These are phyloP conservation scores for Dactylellina leptospora DNA, from an alignment of 2,329 filamentous ascomycete genomes.

Conservation along the genomic window DNA sequence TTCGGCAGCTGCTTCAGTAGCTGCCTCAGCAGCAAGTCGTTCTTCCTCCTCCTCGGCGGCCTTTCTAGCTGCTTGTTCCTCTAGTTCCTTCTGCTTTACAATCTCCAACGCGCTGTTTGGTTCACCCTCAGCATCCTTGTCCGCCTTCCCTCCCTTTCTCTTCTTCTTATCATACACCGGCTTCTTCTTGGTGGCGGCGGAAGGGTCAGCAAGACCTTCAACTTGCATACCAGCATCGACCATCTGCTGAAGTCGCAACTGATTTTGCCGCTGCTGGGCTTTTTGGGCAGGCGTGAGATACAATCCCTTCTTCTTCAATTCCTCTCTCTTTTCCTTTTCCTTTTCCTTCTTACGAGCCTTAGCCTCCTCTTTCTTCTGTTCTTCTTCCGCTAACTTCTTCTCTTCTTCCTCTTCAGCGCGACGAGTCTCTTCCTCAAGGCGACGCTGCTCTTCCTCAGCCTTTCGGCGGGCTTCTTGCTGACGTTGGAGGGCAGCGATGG, in stretches of 20 bases:
- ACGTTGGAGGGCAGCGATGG: constrained; percentile 77
- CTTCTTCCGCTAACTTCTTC: constrained; percentile 62
- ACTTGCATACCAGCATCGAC: constrained; percentile 78
- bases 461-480: constrained; percentile 80
- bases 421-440: constrained; percentile 72
- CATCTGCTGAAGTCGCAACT: constrained; percentile 85
- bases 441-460: constrained; percentile 72
- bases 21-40: constrained; percentile 72
- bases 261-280: constrained; percentile 80
- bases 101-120: constrained; percentile 22
- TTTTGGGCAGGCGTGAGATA: constrained; percentile 86
- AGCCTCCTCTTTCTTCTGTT: constrained; percentile 74
- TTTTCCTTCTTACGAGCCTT: constrained; percentile 82
- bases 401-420: constrained; percentile 67
- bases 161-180: constrained; percentile 78
- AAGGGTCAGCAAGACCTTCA: constrained; percentile 63
- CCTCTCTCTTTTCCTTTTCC: constrained; percentile 85
- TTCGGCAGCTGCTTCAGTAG: constrained; percentile 56
- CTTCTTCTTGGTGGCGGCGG: constrained; percentile 75
- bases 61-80: constrained; percentile 63
- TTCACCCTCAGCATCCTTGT: constrained; percentile 66
- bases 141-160: constrained; percentile 65
- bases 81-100: constrained; percentile 75
- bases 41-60: constrained; percentile 66
- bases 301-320: constrained; percentile 87